Evolutionary conservation across 805 yeast species (phyloP), one percentile per base, ranked within the genome.

Genomic region (Yarrowia osloensis): DNA sequence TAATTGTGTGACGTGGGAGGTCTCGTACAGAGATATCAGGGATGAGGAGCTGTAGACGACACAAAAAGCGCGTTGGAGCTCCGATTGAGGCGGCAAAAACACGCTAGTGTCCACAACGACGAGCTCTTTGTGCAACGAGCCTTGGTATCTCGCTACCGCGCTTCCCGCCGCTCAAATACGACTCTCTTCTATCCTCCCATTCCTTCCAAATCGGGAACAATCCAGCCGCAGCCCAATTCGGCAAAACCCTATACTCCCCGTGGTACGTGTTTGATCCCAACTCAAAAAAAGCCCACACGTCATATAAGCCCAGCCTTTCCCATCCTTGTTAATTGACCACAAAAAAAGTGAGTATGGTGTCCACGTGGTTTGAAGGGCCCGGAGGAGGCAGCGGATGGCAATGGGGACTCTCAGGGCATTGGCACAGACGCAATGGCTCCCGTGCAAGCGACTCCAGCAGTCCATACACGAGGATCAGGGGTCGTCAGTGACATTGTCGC

Each of bases 281-380:
- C 49, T 40, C 49, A 57, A 57, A 57, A n/a, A 57, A 33, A 39
- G 42, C 26, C 49, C 63, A 26, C 63, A 57, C 63, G 63, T 57
- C 63, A 57, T 57, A 57, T 39, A 57, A 57, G 63, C 49, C 63
- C 49, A 13, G 39, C 11, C 49, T 57, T 57, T 40, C 49, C 63
- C 63, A 12, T 39, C 19, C 44, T 39, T 40, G 63, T 15, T n/a
- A 39, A 28, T 40, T 57, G 63, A 57, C 63, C 49, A 57, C 47
- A 40, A 57, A 57, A 57, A 57, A 57, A 57, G 63, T 57, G 63
- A 57, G 63, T 57, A 57, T 57, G 15, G 19, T 1, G 37, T 4
- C 13, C 21, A 28, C 2, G 62, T 54, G 62, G 62, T 13, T 21
- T 13, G 28, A 12, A 24, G 49, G 12, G 28, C 3, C 11, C 4